A percentile compares a stretch with the other conserved stretches of the same genome.
phyloP scores from a whole-genome alignment of 2,329 filamentous ascomycete species.

The Claviceps arundinis region DNA sequence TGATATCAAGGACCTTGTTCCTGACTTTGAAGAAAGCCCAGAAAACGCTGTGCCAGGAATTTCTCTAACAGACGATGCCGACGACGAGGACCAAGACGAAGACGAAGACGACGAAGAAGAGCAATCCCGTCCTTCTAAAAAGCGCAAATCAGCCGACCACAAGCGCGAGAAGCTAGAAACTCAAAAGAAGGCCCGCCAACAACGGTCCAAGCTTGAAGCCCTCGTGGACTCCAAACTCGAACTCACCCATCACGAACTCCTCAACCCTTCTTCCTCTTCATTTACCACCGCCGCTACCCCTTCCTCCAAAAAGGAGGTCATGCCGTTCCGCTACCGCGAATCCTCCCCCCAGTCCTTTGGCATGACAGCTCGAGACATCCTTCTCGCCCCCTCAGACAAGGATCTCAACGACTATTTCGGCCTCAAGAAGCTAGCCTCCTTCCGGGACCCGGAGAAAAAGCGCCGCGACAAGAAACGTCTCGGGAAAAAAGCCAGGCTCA shows the following conservation, averaged over 20 bases:
- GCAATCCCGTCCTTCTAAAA: slow-evolving; percentile 36
- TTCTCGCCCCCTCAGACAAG: slow-evolving; percentile 72
- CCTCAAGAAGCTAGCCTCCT: slow-evolving; percentile 86
- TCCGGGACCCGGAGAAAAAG: slow-evolving; percentile 83
- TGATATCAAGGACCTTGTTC: slow-evolving; percentile 84
- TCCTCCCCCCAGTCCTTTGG: slow-evolving; percentile 85
- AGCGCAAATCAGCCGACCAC: slow-evolving; percentile 45
- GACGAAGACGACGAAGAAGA: slow-evolving; percentile 29
- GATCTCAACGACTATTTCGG: slow-evolving; percentile 84
- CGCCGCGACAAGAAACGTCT: slow-evolving; percentile 74
- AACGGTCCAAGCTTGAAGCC: slow-evolving; percentile 72
- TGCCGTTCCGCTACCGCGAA: slow-evolving; percentile 77
- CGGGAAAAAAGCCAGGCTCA: slow-evolving; percentile 80
- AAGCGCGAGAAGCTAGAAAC: slow-evolving; percentile 44
- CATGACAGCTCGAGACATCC: slow-evolving; percentile 77
- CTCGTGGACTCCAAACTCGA: slow-evolving; percentile 74
- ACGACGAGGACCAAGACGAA: slow-evolving; percentile 16
- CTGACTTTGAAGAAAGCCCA: slow-evolving; percentile 64
- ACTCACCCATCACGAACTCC: slow-evolving; percentile 52
- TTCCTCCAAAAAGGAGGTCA: slow-evolving; percentile 26
- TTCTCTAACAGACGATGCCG: slow-evolving; percentile 34
- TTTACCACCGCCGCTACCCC: background rate
- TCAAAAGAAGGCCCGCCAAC: slow-evolving; percentile 63
- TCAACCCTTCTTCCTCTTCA: slow-evolving; percentile 16
- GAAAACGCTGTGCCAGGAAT: slow-evolving; percentile 31